phyloP scores from a whole-genome alignment of 805 yeast genomes.

The Huiozyma sinensis region DNA sequence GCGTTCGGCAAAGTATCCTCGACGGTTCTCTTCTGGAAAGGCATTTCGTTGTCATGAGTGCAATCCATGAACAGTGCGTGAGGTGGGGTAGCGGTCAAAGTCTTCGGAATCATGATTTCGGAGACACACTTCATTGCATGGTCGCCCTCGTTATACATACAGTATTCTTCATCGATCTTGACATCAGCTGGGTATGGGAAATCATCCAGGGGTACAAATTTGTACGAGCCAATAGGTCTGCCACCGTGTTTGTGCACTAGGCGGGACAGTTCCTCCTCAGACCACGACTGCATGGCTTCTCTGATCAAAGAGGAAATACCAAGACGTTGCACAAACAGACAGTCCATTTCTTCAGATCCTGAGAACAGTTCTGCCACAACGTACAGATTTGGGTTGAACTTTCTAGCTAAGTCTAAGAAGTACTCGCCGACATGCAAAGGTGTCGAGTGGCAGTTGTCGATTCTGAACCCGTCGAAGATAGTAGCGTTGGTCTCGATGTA shows the following conservation, averaged over 20 bases:
- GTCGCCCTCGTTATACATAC: constrained; percentile 8
- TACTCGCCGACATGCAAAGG: constrained; percentile 91
- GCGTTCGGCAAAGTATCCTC: constrained; percentile 94
- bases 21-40: constrained; percentile 78
- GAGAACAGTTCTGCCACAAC: constrained; percentile 91
- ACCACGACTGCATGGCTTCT: constrained; percentile 97
- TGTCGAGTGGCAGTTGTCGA: constrained; percentile 93
- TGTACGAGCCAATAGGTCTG: constrained; percentile 84
- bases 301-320: constrained; percentile 84
- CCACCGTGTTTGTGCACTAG: constrained; percentile 91
- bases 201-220: constrained; percentile 67
- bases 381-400: constrained; percentile 72
- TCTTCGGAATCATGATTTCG: constrained; percentile 58
- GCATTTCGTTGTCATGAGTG: constrained; percentile 90
- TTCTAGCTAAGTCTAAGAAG: constrained; percentile 78
- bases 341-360: constrained; percentile 87
- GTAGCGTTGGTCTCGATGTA: constrained; percentile 65
- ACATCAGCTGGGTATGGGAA: constrained; percentile 53
- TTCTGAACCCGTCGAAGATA: constrained; percentile 76
- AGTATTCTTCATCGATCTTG: constrained; percentile 28
- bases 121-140: constrained; percentile 31
- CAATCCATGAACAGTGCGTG: constrained; percentile 97
- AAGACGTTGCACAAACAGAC: constrained; percentile 77
- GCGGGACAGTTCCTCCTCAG: constrained; percentile 74
- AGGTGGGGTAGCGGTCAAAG: constrained; percentile 60